Evolutionary conservation across 2,329 filamentous ascomycete species (phyloP).

Genomic region (Ophiostoma montium): DNA sequence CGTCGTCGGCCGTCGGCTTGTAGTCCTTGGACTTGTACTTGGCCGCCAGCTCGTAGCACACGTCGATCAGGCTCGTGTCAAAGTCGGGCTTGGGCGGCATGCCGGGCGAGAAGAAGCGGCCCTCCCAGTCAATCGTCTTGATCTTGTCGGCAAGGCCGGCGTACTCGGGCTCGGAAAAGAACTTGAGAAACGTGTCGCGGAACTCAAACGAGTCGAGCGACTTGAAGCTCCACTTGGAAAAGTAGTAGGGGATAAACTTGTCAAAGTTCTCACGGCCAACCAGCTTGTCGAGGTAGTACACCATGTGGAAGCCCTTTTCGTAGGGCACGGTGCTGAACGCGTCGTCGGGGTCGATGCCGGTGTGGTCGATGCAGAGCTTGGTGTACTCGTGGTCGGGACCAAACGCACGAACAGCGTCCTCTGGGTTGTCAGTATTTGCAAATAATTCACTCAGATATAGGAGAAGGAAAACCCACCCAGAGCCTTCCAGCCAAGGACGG

Average conservation of each 20-base stretch:
- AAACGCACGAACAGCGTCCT: slow-evolving; percentile 65
- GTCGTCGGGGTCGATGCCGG: slow-evolving; percentile 88
- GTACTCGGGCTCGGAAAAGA: slow-evolving; percentile 58
- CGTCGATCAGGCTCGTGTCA: slow-evolving; percentile 74
- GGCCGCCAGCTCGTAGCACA: slow-evolving; percentile 67
- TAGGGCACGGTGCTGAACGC: slow-evolving; percentile 88
- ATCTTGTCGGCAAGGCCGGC: slow-evolving; percentile 49
- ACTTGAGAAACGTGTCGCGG: slow-evolving; percentile 72
- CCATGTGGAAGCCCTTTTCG: slow-evolving; percentile 90
- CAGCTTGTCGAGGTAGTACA: slow-evolving; percentile 79
- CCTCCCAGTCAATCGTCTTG: slow-evolving; percentile 72
- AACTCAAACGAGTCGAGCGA: slow-evolving; percentile 92
- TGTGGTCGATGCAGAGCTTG: slow-evolving; percentile 74
- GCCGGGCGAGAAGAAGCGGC: slow-evolving; percentile 76
- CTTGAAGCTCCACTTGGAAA: slow-evolving; percentile 68
- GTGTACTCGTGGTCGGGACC: slow-evolving; percentile 85
- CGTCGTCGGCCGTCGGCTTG: slow-evolving; percentile 52
- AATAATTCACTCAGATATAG: not conserved
- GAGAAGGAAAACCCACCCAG: slow-evolving; percentile 14
- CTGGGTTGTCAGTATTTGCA: slow-evolving; percentile 20
- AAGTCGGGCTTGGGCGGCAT: slow-evolving; percentile 83
- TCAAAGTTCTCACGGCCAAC: slow-evolving; percentile 81
- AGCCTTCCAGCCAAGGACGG: slow-evolving; percentile 91
- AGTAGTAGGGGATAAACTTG: slow-evolving; percentile 92
- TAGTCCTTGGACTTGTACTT: slow-evolving; percentile 57